Conservation (phyloP, 306 rosid genomes). For the Mucuna pruriens region DNA sequence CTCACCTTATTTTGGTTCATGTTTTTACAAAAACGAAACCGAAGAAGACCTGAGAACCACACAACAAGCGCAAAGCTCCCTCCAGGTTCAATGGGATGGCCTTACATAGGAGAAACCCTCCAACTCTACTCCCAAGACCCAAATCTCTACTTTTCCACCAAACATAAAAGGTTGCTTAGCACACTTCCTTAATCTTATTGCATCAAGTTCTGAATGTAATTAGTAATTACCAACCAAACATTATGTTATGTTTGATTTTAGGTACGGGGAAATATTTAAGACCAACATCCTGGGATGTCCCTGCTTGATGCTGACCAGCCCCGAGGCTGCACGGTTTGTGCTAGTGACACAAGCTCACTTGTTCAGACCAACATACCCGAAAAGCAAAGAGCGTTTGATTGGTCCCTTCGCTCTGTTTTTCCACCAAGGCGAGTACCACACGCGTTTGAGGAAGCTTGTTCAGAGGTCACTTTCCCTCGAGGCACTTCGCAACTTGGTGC, state of each 20-base stretch:
- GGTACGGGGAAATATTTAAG: conserved; percentile 94
- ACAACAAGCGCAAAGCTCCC: conserved; percentile 61
- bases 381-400: conserved; percentile 82
- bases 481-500: conserved; percentile 62
- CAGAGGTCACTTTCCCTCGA: conserved; percentile 62
- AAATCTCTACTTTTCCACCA: conserved; percentile 64
- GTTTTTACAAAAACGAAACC: conserved; percentile 35
- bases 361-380: conserved; percentile 88
- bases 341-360: conserved; percentile 80
- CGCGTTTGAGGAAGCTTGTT: conserved; percentile 70
- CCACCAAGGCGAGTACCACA: conserved; percentile 77
- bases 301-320: conserved; percentile 89
- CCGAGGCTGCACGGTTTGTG: conserved; percentile 83
- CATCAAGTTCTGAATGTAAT: not conserved
- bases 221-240: not conserved
- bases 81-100: conserved; percentile 99
- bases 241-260: conserved; percentile 21
- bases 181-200: not conserved
- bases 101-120: conserved; percentile 83
- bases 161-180: conserved; percentile 66
- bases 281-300: conserved; percentile 82
- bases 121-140: conserved; percentile 84
- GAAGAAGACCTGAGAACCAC: conserved; percentile 23
- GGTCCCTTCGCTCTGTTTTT: conserved; percentile 87
- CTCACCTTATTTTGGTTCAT: conserved; percentile 38